Percentiles rank a stretch among this genome's conserved stretches.
Evolutionary conservation across 2,329 filamentous ascomycete genomes (phyloP).

Genomic region (Pestalotiopsis fici): DNA sequence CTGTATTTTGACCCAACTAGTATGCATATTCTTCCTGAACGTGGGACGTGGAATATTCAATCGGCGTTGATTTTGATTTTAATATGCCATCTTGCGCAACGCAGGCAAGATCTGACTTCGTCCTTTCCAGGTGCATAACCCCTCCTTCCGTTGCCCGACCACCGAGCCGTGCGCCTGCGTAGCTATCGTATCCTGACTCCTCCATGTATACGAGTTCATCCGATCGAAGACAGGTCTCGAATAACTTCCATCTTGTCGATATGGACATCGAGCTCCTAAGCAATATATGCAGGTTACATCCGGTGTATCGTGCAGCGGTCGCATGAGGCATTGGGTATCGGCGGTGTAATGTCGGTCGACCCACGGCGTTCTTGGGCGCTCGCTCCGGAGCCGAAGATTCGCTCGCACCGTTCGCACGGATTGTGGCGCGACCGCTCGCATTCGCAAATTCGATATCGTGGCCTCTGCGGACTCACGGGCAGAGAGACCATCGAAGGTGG

Average conservation of each 20-base stretch:
- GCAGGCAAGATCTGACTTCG: constrained; percentile 21
- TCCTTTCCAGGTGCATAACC: constrained; percentile 20
- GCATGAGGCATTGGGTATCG: not conserved
- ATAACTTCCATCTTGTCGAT: not conserved
- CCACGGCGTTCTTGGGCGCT: constrained; percentile 5
- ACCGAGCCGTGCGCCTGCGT: constrained; percentile 28
- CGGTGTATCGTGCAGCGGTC: not conserved
- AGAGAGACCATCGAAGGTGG: too few relatives aligned
- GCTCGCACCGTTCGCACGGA: constrained; percentile 1
- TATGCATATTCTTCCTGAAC: too few relatives aligned
- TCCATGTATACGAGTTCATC: constrained; percentile 25
- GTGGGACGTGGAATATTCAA: too few relatives aligned
- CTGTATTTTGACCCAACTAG: too few relatives aligned
- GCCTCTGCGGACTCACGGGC: not conserved
- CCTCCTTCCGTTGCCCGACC: constrained; percentile 30
- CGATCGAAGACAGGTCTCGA: constrained; percentile 1
- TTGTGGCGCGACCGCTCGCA: not conserved
- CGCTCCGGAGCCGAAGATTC: constrained; percentile 6
- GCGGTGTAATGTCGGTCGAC: constrained; percentile 4
- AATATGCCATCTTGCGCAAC: constrained; percentile 21
- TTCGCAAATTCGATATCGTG: not conserved
- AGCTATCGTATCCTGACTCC: constrained; percentile 33
- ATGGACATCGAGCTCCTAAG: not conserved
- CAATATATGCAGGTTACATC: constrained; percentile 2
- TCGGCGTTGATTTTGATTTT: too few relatives aligned